Evolutionary conservation across 805 yeast species (phyloP).

Genomic region (Saccharomyces cerevisiae): DNA sequence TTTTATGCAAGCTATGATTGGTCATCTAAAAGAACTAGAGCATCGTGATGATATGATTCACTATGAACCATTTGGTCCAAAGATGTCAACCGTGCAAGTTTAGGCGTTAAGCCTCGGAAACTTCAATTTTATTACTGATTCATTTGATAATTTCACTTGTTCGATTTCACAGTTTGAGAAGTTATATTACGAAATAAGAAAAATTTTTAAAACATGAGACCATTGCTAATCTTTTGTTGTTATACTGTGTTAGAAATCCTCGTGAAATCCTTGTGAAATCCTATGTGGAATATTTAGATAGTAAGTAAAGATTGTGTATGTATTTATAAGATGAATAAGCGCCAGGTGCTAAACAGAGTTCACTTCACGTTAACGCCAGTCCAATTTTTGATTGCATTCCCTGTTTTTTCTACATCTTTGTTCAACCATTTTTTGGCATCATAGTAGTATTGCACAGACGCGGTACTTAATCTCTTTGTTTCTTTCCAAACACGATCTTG

Average conservation of each 20-base stretch:
- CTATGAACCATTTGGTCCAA: slow-evolving; percentile 31
- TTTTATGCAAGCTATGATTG: slow-evolving; percentile 25
- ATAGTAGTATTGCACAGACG: background rate
- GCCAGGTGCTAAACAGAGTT: background rate
- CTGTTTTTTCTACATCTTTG: slow-evolving; percentile 1
- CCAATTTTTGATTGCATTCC: slow-evolving; percentile 15
- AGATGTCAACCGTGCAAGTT: slow-evolving; percentile 25
- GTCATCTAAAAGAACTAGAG: slow-evolving; percentile 13
- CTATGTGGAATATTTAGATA: background rate
- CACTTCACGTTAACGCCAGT: slow-evolving; percentile 17
- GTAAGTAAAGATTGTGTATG: background rate
- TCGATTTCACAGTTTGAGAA: background rate
- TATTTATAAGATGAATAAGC: background rate
- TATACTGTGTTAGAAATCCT: background rate
- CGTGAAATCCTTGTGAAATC: background rate
- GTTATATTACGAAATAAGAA: background rate
- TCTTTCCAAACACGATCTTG: slow-evolving; percentile 16
- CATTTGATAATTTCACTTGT: background rate
- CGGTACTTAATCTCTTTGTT: background rate
- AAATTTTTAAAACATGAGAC: background rate
- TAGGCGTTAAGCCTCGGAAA: background rate
- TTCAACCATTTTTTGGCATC: background rate
- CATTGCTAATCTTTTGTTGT: background rate
- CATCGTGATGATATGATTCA: slow-evolving; percentile 23
- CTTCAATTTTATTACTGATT: background rate